Evolutionary conservation across 495 filamentous ascomycete species (phyloP), one percentile per base, ranked within the genome.

Genomic region (Lophium mytilinum): DNA sequence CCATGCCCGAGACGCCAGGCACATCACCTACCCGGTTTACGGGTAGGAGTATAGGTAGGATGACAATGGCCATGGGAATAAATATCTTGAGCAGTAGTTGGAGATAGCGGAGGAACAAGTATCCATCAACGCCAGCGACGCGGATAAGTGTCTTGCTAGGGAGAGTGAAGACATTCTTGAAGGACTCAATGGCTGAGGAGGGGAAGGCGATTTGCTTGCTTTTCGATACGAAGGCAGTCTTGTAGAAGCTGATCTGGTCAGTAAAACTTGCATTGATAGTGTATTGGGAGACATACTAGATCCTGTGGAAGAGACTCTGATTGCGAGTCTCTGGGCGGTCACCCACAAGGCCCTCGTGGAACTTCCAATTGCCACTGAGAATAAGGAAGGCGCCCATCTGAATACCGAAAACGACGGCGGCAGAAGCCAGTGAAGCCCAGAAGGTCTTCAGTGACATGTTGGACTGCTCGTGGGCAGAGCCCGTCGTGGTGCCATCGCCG

Each of bases 81-180:
- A 97, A 97, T 57, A 96, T 92, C 66, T 94, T 86, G 37, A 98
- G 79, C 2, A 98, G 81, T 69, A 95, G 93, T 53, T 92, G 88
- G 14, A 98, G 78, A 68, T 95, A 98, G 52, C 94, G 88, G 1
- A 98, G 78, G 73, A 97, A 98, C 72, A 98, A 95, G 75, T 96
- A 98, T 64, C 94, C 92, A 71, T 98, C 93, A 39, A 98, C 80
- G 6, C 93, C 93, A 69, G 62, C 62, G 18, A 61, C 41, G 45
- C 62, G 62, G 17, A 65, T 58, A 15, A 65, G 57, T 40, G 61
- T 54, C 6, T 54, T 49, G 39, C 60, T 54, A 50, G 42, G 61
- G 30, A 65, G 55, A 42, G 62, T 65, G 34, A 65, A 65, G 50
- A 65, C 62, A 50, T 54, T 61, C 50, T 61, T 65, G 53, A 65